Evolutionary conservation across 768 basidiomycete genomes (phyloP).

Genomic region (Boletus insuetus): DNA sequence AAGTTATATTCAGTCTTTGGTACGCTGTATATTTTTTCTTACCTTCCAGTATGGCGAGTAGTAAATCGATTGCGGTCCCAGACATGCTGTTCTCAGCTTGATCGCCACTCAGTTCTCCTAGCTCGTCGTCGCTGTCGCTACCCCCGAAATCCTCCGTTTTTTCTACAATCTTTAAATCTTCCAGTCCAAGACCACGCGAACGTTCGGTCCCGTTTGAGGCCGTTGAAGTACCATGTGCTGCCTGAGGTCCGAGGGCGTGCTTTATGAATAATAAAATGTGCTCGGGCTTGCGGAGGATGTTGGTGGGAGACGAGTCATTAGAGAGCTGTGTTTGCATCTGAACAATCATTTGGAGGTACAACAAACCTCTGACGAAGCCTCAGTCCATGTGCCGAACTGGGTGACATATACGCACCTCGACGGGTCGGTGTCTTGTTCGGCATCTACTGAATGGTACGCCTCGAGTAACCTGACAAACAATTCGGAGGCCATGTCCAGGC

Average conservation of each 20-base stretch:
- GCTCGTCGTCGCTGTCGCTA: conserved; percentile 57
- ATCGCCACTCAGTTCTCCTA: conserved; percentile 36
- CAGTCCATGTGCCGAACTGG: not conserved
- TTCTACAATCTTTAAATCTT: conserved; percentile 39
- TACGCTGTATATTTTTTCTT: conserved; percentile 2
- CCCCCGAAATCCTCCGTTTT: conserved; percentile 41
- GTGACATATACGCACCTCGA: conserved; percentile 15
- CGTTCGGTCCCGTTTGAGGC: conserved; percentile 1
- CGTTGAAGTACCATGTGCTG: not conserved
- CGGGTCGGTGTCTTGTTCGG: conserved; percentile 21
- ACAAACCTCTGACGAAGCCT: conserved; percentile 49
- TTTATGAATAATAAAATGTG: conserved; percentile 83
- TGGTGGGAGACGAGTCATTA: conserved; percentile 49
- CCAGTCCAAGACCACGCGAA: conserved; percentile 26
- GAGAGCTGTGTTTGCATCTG: conserved; percentile 75
- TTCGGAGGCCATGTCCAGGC: conserved; percentile 67
- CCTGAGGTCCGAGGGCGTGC: conserved; percentile 59
- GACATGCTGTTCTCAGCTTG: conserved; percentile 61
- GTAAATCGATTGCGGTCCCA: conserved; percentile 73
- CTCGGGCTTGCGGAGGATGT: conserved; percentile 58
- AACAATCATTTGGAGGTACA: conserved; percentile 77
- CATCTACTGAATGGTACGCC: conserved; percentile 46
- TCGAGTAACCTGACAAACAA: conserved; percentile 76
- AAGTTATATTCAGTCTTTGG: not conserved
- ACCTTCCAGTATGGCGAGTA: conserved; percentile 90